Evolutionary conservation across 768 basidiomycete species (phyloP).

Genomic region (Auricularia heimuer): DNA sequence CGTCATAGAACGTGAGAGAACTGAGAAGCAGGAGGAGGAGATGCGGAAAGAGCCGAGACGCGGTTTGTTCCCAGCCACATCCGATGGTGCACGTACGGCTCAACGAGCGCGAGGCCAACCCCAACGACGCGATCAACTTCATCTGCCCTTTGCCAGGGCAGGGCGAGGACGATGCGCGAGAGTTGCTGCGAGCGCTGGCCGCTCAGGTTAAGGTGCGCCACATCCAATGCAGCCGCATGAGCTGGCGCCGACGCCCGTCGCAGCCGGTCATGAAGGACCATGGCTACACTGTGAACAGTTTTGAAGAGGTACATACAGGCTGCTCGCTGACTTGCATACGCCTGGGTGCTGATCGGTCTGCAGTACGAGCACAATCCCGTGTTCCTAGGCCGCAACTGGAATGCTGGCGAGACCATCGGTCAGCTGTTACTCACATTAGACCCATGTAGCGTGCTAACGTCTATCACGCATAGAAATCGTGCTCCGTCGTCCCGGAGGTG

Average conservation of each 20-base stretch:
- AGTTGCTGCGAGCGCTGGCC: slow-evolving; percentile 67
- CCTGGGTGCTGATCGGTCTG: not conserved
- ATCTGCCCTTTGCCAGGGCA: slow-evolving; percentile 45
- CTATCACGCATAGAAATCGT: slow-evolving; percentile 52
- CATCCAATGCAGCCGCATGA: not conserved
- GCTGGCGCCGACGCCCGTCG: not conserved
- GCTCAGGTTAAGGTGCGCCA: slow-evolving; percentile 52
- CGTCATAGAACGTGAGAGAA: too few species aligned
- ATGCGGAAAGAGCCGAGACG: too few species aligned
- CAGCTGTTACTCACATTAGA: slow-evolving; percentile 6
- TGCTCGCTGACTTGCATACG: not conserved
- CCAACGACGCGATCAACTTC: slow-evolving; percentile 71
- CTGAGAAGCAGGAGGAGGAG: slow-evolving; percentile 3
- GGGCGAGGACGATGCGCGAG: slow-evolving; percentile 51
- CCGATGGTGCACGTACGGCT: slow-evolving; percentile 65
- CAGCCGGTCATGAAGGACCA: slow-evolving; percentile 69
- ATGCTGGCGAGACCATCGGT: slow-evolving; percentile 73
- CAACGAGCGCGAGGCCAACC: slow-evolving; percentile 60
- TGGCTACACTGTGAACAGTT: slow-evolving; percentile 64
- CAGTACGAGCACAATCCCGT: slow-evolving; percentile 74
- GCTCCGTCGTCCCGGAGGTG: slow-evolving; percentile 49
- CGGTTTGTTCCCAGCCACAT: not conserved
- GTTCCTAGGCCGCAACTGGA: slow-evolving; percentile 81
- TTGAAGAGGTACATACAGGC: slow-evolving; percentile 59
- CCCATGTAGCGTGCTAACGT: slow-evolving; percentile 7